Evolutionary conservation across 2,329 filamentous ascomycete species (phyloP).

Genomic region (Calonectria pseudoreteaudii): DNA sequence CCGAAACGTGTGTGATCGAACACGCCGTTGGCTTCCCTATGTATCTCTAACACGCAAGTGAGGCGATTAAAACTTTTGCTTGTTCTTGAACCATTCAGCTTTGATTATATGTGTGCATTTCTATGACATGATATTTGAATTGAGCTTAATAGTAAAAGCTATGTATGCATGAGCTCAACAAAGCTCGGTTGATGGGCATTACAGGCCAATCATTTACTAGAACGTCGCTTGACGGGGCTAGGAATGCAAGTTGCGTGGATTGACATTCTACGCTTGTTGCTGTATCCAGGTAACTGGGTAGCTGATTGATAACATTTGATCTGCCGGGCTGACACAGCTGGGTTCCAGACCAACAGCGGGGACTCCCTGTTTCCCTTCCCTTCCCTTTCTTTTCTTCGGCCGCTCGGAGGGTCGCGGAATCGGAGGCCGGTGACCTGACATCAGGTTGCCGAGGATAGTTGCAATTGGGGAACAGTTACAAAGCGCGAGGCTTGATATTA

Average conservation of each 20-base stretch:
- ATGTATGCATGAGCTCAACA: not conserved
- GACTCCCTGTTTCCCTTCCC: not conserved
- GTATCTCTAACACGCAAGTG: slow-evolving; percentile 47
- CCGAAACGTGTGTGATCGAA: slow-evolving; percentile 49
- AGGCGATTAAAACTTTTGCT: slow-evolving; percentile 30
- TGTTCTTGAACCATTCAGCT: not conserved
- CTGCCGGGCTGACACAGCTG: not conserved
- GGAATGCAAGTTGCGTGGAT: not conserved
- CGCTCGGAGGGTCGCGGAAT: not conserved
- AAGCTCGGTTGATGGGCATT: not conserved
- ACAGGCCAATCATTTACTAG: not conserved
- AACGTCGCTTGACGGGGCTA: not conserved
- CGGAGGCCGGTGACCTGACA: not conserved
- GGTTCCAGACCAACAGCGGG: not conserved
- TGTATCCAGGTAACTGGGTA: not conserved
- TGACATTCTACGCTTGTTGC: not conserved
- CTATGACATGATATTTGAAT: not conserved
- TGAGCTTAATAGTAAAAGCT: not conserved
- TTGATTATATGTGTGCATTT: not conserved
- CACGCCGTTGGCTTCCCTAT: slow-evolving; percentile 52
- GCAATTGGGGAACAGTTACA: not conserved
- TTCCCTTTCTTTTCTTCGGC: not conserved
- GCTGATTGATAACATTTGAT: not conserved
- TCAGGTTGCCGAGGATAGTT: not conserved
- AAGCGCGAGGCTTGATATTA: not conserved